Evolutionary conservation across 164 flowering plant species (phyloP).

Genomic region (Malania oleifera): DNA sequence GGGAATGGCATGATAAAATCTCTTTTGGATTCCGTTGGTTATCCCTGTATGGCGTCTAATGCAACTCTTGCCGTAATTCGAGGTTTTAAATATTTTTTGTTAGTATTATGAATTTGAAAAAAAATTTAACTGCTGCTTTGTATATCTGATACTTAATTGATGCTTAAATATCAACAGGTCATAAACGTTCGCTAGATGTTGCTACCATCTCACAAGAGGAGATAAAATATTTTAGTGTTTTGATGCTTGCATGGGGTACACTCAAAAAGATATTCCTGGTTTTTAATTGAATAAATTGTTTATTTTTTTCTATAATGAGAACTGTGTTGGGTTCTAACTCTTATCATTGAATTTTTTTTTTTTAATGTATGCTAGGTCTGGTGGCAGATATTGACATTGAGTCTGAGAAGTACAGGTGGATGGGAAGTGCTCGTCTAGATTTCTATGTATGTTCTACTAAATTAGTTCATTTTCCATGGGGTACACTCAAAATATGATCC

Average conservation of each 20-base stretch:
- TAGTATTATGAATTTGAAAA: neutral
- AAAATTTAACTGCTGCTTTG: neutral
- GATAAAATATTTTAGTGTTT: conserved; percentile 69
- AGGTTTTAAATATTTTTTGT: conserved; percentile 37
- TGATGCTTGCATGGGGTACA: conserved; percentile 99
- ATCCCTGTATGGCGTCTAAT: conserved; percentile 53
- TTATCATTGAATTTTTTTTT: conserved; percentile 1
- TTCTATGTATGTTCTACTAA: conserved; percentile 61
- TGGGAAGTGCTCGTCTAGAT: conserved; percentile 95
- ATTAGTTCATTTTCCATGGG: neutral
- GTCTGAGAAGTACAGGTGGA: conserved; percentile 96
- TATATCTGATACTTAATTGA: neutral
- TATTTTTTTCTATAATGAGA: no score
- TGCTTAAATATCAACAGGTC: conserved; percentile 42
- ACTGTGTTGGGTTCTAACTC: conserved; percentile 1
- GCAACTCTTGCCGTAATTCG: conserved; percentile 72
- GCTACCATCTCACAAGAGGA: conserved; percentile 77
- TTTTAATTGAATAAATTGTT: no score
- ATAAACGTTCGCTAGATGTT: conserved; percentile 73
- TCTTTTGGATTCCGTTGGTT: conserved; percentile 71
- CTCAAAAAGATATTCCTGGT: neutral
- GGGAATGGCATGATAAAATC: conserved; percentile 98
- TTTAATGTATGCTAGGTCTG: conserved; percentile 48
- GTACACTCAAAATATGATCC: no score
- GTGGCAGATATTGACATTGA: conserved; percentile 97